Conservation (phyloP, 768 basidiomycete species). For the Rhizopogon roseolus region DNA sequence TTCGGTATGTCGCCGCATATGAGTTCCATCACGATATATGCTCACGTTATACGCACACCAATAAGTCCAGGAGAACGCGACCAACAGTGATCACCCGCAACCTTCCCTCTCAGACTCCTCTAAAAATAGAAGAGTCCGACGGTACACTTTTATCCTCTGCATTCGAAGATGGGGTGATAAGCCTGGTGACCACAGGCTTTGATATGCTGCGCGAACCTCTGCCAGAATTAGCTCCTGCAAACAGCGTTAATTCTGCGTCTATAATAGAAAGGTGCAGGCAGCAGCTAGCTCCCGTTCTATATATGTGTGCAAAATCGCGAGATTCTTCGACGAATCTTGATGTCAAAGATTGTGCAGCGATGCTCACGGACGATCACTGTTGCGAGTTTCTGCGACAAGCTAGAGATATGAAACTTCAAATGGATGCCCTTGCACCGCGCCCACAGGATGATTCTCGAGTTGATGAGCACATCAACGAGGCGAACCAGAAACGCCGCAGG, state of each 20-base stretch:
- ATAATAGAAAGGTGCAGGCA: constrained; percentile 22
- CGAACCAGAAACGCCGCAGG: constrained; percentile 8
- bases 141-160: constrained; percentile 7
- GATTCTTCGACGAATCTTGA: constrained; percentile 9
- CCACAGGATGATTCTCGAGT: constrained; percentile 1
- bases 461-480: not conserved
- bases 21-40: not conserved
- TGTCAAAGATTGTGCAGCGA: constrained; percentile 13
- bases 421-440: constrained; percentile 8
- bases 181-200: not conserved
- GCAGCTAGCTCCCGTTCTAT: constrained; percentile 19
- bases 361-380: constrained; percentile 26
- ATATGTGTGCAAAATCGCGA: constrained; percentile 12
- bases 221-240: not conserved
- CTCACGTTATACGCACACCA: constrained; percentile 2
- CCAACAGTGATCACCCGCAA: constrained; percentile 9
- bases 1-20: constrained; percentile 17
- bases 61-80: constrained; percentile 4
- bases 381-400: constrained; percentile 14
- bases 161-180: constrained; percentile 8
- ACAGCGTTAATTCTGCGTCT: constrained; percentile 10
- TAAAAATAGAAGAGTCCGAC: constrained; percentile 2
- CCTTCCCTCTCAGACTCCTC: constrained; percentile 5
- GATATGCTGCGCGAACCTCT: not conserved
- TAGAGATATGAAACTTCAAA: constrained; percentile 20